phyloP scores from a whole-genome alignment of 2,329 filamentous ascomycete genomes.

The Orbilia brochopaga region DNA sequence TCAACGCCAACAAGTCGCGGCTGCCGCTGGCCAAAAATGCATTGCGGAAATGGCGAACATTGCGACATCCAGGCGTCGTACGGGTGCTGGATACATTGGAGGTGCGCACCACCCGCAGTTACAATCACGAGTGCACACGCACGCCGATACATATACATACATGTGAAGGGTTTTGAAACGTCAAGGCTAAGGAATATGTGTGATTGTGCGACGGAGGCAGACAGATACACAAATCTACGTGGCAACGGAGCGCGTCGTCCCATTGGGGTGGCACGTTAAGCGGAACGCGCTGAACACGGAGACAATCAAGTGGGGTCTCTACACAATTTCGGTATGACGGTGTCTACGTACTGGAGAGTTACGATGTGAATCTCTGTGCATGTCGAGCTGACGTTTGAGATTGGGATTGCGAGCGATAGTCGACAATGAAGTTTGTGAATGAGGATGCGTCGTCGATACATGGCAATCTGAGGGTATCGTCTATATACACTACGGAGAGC shows the following conservation, averaged over 20 bases:
- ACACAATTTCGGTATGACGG: slow-evolving; percentile 79
- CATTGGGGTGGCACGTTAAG: slow-evolving; percentile 87
- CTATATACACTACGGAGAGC: slow-evolving; percentile 91
- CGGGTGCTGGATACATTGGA: slow-evolving; percentile 94
- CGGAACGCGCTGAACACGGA: slow-evolving; percentile 86
- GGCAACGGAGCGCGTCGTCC: slow-evolving; percentile 86
- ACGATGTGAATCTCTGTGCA: no score
- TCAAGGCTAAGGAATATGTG: slow-evolving; percentile 1
- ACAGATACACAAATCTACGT: slow-evolving; percentile 96
- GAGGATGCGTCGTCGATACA: slow-evolving; percentile 90
- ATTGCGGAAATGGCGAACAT: slow-evolving; percentile 86
- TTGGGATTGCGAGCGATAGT: no score
- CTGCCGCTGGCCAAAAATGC: slow-evolving; percentile 91
- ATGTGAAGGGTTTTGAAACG: slow-evolving; percentile 17
- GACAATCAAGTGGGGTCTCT: slow-evolving; percentile 95
- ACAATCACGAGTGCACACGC: no score
- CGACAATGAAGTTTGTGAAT: slow-evolving; percentile 95
- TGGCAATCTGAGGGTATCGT: slow-evolving; percentile 81
- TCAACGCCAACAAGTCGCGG: slow-evolving; percentile 74
- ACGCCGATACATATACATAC: slow-evolving; percentile 11
- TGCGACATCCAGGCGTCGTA: slow-evolving; percentile 92
- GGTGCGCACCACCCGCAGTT: slow-evolving; percentile 64
- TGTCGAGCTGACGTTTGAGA: no score
- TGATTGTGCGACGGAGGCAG: slow-evolving; percentile 60
- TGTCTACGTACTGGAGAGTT: no score